These are phyloP conservation scores for Phaeosphaeria sp. DNA, from an alignment of 2,329 filamentous ascomycete genomes.

Conservation along the genomic window DNA sequence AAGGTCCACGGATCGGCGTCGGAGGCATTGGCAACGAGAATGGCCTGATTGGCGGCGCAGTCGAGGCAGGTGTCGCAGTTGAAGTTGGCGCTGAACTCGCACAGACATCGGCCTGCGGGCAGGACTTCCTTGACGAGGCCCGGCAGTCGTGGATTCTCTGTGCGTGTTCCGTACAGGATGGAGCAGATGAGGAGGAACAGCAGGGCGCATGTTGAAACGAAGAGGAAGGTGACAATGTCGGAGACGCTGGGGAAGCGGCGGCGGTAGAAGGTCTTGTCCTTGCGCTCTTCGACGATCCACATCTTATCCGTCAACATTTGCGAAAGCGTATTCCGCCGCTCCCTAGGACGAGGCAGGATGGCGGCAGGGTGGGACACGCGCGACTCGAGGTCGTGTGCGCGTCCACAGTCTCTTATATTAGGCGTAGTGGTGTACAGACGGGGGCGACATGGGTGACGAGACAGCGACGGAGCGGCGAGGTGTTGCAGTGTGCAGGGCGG, in stretches of 20 bases:
- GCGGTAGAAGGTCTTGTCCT: slow-evolving; percentile 36
- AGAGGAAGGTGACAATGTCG: slow-evolving; percentile 37
- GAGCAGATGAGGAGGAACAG: slow-evolving; percentile 40
- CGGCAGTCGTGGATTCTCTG: slow-evolving; percentile 36
- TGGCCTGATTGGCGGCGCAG: slow-evolving; percentile 34
- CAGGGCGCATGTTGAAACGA: slow-evolving; percentile 34
- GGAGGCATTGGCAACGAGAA: slow-evolving; percentile 22
- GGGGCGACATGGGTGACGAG: slow-evolving; percentile 26
- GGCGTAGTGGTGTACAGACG: slow-evolving; percentile 7
- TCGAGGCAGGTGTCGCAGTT: slow-evolving; percentile 41
- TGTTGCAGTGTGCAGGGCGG: not conserved
- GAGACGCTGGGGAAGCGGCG: slow-evolving; percentile 31
- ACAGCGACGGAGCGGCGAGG: slow-evolving; percentile 2
- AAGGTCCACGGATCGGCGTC: slow-evolving; percentile 38
- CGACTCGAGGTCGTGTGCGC: slow-evolving; percentile 16
- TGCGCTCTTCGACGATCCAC: slow-evolving; percentile 31
- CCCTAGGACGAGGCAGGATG: slow-evolving; percentile 11
- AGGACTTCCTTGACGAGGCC: slow-evolving; percentile 39
- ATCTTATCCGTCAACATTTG: slow-evolving; percentile 29
- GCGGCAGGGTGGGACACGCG: slow-evolving; percentile 20
- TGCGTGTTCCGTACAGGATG: slow-evolving; percentile 43
- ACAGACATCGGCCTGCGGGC: slow-evolving; percentile 41
- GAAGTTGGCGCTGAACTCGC: slow-evolving; percentile 41
- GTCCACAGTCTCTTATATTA: slow-evolving; percentile 14
- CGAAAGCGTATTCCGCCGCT: slow-evolving; percentile 14